Evolutionary conservation across 2,329 filamentous ascomycete species (phyloP).

Genomic region (Fusarium neocosmosporiellum): DNA sequence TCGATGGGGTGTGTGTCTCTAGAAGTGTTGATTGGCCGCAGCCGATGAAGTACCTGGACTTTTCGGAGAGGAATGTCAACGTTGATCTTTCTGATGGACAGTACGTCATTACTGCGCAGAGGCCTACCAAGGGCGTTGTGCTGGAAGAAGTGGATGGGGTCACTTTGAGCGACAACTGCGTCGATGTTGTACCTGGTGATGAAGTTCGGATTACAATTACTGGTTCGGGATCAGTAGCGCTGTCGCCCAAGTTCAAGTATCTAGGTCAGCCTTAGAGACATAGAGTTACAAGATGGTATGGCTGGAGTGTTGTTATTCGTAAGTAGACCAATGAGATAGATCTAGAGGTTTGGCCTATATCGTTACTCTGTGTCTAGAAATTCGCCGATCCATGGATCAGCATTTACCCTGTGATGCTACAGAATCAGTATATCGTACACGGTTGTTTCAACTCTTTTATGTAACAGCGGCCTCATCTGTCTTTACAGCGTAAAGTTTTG

Average conservation of each 20-base stretch:
- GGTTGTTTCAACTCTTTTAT: no score
- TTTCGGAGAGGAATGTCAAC: slow-evolving; percentile 54
- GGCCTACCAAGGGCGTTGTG: slow-evolving; percentile 68
- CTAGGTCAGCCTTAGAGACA: neutral
- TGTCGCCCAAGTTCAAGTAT: neutral
- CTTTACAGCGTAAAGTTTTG: no score
- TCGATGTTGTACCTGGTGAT: slow-evolving; percentile 66
- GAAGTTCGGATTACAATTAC: neutral
- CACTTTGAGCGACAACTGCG: slow-evolving; percentile 65
- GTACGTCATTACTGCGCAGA: slow-evolving; percentile 48
- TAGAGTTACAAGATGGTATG: neutral
- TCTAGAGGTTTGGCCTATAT: neutral
- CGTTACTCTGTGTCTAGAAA: neutral
- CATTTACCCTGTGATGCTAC: no score
- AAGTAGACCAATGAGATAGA: neutral
- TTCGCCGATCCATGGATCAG: no score
- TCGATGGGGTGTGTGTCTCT: slow-evolving; percentile 53
- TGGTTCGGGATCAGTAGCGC: neutral
- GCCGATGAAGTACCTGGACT: slow-evolving; percentile 69
- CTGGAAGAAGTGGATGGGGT: slow-evolving; percentile 60
- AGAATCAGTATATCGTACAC: no score
- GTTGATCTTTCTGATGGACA: slow-evolving; percentile 46
- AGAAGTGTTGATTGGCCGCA: slow-evolving; percentile 69
- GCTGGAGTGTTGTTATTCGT: neutral
- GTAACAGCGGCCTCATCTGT: no score